Conservation (phyloP, 352 stramenopile genomes). For the Phytophthora cactorum region DNA sequence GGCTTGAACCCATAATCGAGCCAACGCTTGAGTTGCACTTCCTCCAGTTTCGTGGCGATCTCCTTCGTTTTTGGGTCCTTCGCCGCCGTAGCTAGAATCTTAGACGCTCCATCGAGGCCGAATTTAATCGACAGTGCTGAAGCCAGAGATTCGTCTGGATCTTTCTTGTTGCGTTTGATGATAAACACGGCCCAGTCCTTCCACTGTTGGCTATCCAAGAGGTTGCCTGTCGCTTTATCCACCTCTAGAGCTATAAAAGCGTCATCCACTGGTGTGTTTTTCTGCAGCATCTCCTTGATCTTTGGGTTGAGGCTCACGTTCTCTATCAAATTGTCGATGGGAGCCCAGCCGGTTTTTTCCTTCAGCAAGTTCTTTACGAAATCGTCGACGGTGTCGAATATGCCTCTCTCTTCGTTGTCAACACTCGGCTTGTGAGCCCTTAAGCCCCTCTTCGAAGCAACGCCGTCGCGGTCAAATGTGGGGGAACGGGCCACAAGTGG, state of each 20-base stretch:
- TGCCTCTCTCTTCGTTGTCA: background rate
- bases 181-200: background rate
- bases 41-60: background rate
- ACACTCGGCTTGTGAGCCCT: background rate
- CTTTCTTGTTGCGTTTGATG: background rate
- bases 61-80: background rate
- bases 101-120: background rate
- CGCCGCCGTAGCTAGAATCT: background rate
- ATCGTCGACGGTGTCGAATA: background rate
- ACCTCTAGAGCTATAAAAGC: background rate
- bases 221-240: background rate
- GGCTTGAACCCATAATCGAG: background rate
- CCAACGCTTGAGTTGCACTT: background rate
- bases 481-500: background rate
- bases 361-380: background rate
- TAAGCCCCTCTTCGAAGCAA: background rate
- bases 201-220: background rate
- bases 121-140: background rate
- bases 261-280: background rate
- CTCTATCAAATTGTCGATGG: background rate
- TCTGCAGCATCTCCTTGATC: background rate
- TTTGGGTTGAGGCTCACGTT: background rate
- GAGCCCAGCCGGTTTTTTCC: background rate
- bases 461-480: background rate
- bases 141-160: background rate